Conservation (phyloP, 352 stramenopile genomes). For the Phytophthora boehmeriae region DNA sequence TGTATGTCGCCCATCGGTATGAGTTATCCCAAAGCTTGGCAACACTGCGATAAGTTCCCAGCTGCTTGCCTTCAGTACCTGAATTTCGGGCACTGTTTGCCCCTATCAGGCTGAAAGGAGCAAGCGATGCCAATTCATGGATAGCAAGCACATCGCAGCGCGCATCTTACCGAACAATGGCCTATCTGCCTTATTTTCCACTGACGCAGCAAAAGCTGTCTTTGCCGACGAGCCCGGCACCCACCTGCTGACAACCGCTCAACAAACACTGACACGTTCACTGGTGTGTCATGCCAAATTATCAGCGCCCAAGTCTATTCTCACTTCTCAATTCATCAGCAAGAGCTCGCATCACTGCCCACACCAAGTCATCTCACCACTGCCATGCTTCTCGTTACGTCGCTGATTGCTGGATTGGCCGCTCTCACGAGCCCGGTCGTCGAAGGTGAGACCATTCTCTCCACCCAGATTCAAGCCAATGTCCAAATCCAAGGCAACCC, state of each 20-base stretch:
- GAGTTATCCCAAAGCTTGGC: neutral
- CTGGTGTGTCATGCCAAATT: neutral
- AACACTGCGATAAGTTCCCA: slow-evolving; percentile 2
- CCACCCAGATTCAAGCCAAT: slow-evolving; percentile 2
- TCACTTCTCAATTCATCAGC: neutral
- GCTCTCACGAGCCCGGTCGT: slow-evolving; percentile 3
- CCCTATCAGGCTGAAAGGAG: too few relatives aligned
- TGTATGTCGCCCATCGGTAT: too few relatives aligned
- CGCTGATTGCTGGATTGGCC: slow-evolving; percentile 3
- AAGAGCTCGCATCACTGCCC: neutral
- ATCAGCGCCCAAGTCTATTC: neutral
- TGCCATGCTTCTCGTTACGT: slow-evolving; percentile 5
- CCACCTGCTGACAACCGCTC: neutral
- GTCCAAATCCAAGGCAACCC: too few relatives aligned
- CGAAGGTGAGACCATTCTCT: neutral
- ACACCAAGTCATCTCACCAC: neutral
- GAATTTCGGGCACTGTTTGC: too few relatives aligned
- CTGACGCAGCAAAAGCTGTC: neutral
- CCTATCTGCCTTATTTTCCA: neutral
- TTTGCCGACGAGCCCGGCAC: neutral
- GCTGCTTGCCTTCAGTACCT: too few relatives aligned
- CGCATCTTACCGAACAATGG: neutral
- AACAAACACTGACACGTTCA: neutral
- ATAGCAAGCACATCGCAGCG: neutral
- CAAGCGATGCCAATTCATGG: too few relatives aligned